Base-by-base conservation (phyloP, 2,329 filamentous ascomycete species). In the Cladophialophora psammophila region DNA sequence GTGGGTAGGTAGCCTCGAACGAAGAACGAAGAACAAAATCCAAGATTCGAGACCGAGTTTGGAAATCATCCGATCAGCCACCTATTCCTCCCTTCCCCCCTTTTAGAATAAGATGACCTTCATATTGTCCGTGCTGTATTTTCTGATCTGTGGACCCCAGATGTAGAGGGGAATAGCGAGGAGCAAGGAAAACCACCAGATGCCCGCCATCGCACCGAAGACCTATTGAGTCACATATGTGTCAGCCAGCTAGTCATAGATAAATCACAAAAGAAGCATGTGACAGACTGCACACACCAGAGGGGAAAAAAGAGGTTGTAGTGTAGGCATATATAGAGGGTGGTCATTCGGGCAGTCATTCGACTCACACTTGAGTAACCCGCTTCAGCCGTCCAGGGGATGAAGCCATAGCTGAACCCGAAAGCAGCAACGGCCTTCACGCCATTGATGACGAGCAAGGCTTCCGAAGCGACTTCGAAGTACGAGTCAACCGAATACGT, bases 371-470 rank as follows among this genome's bases (percentile, higher is more conserved):
- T 57, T 3, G 31, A 60, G 61, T 76, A 76, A 26, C 71, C 73
- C 63, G 72, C 74, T 42, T 48, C 69, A 20, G 71, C 20, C 1
- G 72, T 69, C 74, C 75, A 74, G 0, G 72, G 74, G 5, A 56
- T 73, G 40, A 77, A 62, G 0, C 74, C 75, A 68, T 77, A 76
- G 38, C 72, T 75, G 40, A 75, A 61, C 0, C 70, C 74, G 63
- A 75, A 76, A 2, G 74, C 66, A 6, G 74, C 69, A 7, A 76
- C 64, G 18, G 75, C 74, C 63, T 76, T 77, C 6, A 73, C 70
- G 3, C 75, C 75, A 53, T 76, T 75, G 5, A 77, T 73, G 34
- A 68, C 15, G 8, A 65, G 31, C 32, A 67, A 10, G 13, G 53
- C 65, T 31, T 67, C 65, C 7, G 36, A 8, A 4, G 65, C 65